Evolutionary conservation across 2,329 filamentous ascomycete genomes (phyloP).

Genomic region (Cladorrhinum sp.): DNA sequence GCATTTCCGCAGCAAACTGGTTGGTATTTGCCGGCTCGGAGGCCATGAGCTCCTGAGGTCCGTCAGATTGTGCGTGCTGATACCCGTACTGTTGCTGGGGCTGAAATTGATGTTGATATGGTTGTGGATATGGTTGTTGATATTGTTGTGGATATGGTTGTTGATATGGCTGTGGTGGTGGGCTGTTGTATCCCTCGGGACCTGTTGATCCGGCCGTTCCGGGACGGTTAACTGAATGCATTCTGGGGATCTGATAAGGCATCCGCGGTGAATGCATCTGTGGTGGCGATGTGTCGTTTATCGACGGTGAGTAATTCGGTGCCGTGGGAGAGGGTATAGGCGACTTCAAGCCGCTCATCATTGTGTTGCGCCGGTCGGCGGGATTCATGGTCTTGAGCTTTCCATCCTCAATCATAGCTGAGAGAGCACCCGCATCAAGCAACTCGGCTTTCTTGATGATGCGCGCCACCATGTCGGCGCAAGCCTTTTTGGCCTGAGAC

Average conservation of each 20-base stretch:
- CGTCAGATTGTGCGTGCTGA: constrained; percentile 16
- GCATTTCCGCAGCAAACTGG: constrained; percentile 37
- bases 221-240: constrained; percentile 34
- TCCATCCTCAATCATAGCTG: constrained; percentile 49
- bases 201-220: constrained; percentile 33
- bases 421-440: constrained; percentile 61
- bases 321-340: constrained; percentile 25
- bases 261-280: constrained; percentile 32
- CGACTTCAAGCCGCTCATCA: constrained; percentile 13
- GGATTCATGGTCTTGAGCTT: constrained; percentile 38
- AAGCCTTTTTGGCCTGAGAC: constrained; percentile 62
- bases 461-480: constrained; percentile 64
- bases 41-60: constrained; percentile 37
- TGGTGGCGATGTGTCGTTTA: constrained; percentile 31
- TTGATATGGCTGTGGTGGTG: background rate
- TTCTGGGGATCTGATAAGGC: constrained; percentile 42
- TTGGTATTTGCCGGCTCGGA: constrained; percentile 14
- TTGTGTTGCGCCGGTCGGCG: constrained; percentile 44
- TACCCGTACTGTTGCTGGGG: constrained; percentile 22
- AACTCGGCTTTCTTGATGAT: constrained; percentile 71
- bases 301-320: constrained; percentile 22
- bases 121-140: background rate
- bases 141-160: background rate
- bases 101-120: background rate
- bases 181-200: constrained; percentile 17